Evolutionary conservation across 2,329 filamentous ascomycete species (phyloP), one percentile per base, ranked within the genome.

Genomic region (Plectosphaerella cucumerina): DNA sequence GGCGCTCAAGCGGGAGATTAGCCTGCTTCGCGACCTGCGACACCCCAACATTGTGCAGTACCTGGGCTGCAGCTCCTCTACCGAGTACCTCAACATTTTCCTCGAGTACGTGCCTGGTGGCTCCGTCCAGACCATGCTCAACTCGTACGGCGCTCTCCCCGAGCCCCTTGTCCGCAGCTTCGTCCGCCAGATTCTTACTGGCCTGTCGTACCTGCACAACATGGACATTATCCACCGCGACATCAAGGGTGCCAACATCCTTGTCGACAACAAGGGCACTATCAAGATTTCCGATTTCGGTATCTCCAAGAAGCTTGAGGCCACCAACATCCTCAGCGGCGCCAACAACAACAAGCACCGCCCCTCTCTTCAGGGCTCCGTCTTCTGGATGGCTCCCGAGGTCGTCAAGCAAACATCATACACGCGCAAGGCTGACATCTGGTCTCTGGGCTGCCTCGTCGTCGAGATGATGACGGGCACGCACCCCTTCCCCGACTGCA

Each of bases 281-380:
- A 96, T 99, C 73, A 99, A 99, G 74, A 99, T 99, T 58, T 97
- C 93, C 9, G 94, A 99, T 76, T 99, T 99, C 61, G 94, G 94
- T 65, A 97, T 99, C 66, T 95, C 89, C 54, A 99, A 99, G 78
- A 95, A 96, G 68, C 88, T 97, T 39, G 93, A 97, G 70, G 91
- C 91, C 14, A 87, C 90, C 51, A 94, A 92, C 53, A 82, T 97
- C 43, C 82, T 96, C 44, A 84, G 69, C 63, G 86, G 77, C 60
- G 86, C 76, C 63, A 81, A 78, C 63, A 85, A 84, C 69, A 84
- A 80, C 69, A 85, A 84, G 66, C 78, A 87, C 62, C 76, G 84
- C 5, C 84, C 85, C 3, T 97, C 93, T 2, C 81, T 99, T 4
- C 94, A 99, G 69, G 94, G 94, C 14, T 97, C 91, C 22, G 94